Base-by-base conservation (phyloP, 495 filamentous ascomycete species). In the Xanthoparmelia taractica region DNA sequence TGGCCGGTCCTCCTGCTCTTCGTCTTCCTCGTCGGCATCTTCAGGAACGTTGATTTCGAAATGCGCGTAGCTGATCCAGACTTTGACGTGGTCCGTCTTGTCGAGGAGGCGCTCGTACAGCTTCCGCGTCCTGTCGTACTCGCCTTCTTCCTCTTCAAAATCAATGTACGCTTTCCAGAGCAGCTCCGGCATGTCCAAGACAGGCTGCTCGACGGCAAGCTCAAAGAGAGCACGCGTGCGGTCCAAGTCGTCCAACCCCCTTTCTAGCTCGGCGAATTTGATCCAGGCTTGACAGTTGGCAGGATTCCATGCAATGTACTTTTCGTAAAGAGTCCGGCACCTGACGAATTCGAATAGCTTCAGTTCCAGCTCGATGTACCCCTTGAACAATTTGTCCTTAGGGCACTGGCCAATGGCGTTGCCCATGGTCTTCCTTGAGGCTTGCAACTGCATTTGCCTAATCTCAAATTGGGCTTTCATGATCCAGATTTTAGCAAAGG, bases 161-260 rank as follows among this genome's bases (percentile, higher is more conserved):
- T 97, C 92, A 70, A 98, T 97, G 72, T 96, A 98, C 3, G 89
- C 84, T 75, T 96, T 96, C 94, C 94, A 98, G 15, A 98, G 76
- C 62, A 96, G 76, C 75, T 98, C 94, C 7, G 94, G 94, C 94
- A 97, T 98, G 72, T 98, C 95, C n/a, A 98, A 76, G 8, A 83
- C 79, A 23, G 87, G 80, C 73, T 97, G 91, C 37, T 84, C 80
- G 66, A 97, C 87, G 18, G 89, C 93, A 15, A 98, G 79, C 74
- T 97, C 95, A 71, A 89, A 98, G 67, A 98, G 94, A 25, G 87
- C 91, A n/a, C 95, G 81, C 13, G 87, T 85, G 17, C 94, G 85
- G 13, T 95, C 91, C 18, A 91, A 73, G 68, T 98, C 94, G 69
- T 96, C 91, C 33, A 98, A 78, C 2, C 88, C 91, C 48, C 90